Percentiles rank a stretch among this genome's conserved stretches.
Evolutionary conservation across 257 asterid genomes (phyloP).

Genomic region (Capsicum rhomboideum): DNA sequence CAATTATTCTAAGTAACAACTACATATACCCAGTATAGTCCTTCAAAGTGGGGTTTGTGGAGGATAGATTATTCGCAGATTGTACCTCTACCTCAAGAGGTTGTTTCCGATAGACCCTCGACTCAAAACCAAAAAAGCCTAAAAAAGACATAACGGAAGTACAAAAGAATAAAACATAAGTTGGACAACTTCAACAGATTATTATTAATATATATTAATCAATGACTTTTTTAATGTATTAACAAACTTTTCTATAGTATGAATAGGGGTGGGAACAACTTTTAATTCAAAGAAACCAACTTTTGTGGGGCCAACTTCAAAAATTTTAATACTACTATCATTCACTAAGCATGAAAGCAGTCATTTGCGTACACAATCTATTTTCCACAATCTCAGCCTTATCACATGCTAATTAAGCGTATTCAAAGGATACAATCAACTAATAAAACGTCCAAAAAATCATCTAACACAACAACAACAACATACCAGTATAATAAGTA

Average conservation of each 20-base stretch:
- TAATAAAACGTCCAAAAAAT: not conserved
- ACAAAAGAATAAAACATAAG: not conserved
- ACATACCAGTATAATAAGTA: too few species aligned
- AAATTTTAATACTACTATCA: not conserved
- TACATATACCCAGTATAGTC: too few species aligned
- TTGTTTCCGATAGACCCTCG: too few species aligned
- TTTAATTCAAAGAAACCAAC: conserved; percentile 11
- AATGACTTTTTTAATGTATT: not conserved
- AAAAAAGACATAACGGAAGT: too few species aligned
- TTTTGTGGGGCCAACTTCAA: conserved; percentile 31
- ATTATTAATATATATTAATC: not conserved
- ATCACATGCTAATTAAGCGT: not conserved
- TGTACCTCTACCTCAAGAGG: too few species aligned
- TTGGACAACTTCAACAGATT: not conserved
- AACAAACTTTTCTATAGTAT: not conserved
- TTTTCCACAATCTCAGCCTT: conserved; percentile 7
- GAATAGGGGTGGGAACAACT: conserved; percentile 22
- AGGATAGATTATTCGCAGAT: too few species aligned
- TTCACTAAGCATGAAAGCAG: conserved; percentile 23
- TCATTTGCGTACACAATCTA: conserved; percentile 11
- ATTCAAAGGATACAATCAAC: not conserved
- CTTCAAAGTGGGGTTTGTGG: too few species aligned
- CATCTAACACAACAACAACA: too few species aligned
- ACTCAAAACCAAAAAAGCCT: too few species aligned
- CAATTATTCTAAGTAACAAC: not conserved